Base-by-base conservation (phyloP, 192 early-diverging fungal species). In the Backusella macrospora region DNA sequence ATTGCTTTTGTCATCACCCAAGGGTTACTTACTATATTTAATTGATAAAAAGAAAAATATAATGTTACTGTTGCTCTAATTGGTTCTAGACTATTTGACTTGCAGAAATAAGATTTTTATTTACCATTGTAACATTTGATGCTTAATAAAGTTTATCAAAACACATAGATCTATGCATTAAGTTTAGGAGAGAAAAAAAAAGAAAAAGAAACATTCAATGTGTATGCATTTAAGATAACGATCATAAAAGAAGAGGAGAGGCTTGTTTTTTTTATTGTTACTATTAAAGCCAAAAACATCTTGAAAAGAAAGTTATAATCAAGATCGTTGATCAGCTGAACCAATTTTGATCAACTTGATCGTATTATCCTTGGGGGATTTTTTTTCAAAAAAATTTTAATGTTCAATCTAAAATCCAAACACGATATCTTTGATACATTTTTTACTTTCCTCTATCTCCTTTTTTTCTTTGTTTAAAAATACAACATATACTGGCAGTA, bases 401-500 rank as follows among this genome's bases (percentile, higher is more conserved):
- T 49, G 48, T 55, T 15, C 49, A 55, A 55, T 55, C n/a, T 55
- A 55, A 55, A 55, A 55, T 55, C 49, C 23, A 55, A 49, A 49
- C 48, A 21, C 48, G 48, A 52, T 15, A 52, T 15, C 10, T 52
- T 52, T 52, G 6, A 52, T 21, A 8, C 18, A 18, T 52, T 7
- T 12, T 55, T 55, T 8, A 55, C 18, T 23, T 21, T 21, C 23
- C 9, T 55, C 49, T 55, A 55, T 21, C 49, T 55, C 23, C 10
- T 49, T 21, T 12, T 12, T 55, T 21, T 10, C 49, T 21, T 55
- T 10, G 10, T 3, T 55, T 15, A 55, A 55, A 23, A 55, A 23
- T 18, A 2, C 15, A 9, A 21, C 18, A n/a, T n/a, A n/a, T n/a
- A n/a, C n/a, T n/a, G n/a, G n/a, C n/a, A n/a, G n/a, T n/a, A n/a